A percentile compares a stretch with the other conserved stretches of the same genome.
Evolutionary conservation across 2,329 filamentous ascomycete genomes (phyloP).

Genomic region (Botrytis deweyae): DNA sequence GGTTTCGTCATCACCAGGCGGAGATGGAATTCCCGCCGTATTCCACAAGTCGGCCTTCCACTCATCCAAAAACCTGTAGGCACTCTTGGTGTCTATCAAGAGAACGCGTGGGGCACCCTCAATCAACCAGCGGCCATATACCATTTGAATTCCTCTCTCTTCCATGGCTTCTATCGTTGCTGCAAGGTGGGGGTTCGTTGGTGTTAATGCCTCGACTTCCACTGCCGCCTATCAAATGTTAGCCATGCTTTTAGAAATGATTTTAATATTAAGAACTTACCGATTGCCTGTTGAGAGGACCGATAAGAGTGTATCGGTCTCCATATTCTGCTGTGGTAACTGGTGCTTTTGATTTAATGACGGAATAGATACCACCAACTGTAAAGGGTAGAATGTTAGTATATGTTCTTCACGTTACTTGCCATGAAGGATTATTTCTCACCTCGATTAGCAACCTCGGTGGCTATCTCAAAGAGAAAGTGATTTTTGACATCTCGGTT

Average conservation of each 20-base stretch:
- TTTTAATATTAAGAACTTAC: conserved; percentile 51
- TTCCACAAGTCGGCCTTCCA: conserved; percentile 98
- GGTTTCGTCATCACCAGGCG: conserved; percentile 87
- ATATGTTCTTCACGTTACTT: neutral
- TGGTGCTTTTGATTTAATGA: conserved; percentile 97
- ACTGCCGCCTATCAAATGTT: conserved; percentile 71
- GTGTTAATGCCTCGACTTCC: conserved; percentile 91
- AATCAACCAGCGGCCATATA: conserved; percentile 97
- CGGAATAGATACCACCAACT: conserved; percentile 99
- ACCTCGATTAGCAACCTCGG: conserved; percentile 96
- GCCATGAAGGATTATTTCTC: conserved; percentile 38
- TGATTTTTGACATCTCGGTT: conserved; percentile 82
- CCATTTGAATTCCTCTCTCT: conserved; percentile 81
- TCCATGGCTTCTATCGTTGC: conserved; percentile 90
- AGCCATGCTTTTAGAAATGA: conserved; percentile 27
- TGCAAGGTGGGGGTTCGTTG: conserved; percentile 74
- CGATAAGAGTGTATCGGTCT: conserved; percentile 91
- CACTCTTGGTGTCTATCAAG: conserved; percentile 91
- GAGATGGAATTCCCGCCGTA: conserved; percentile 87
- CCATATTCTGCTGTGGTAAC: conserved; percentile 99
- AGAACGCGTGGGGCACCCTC: conserved; percentile 92
- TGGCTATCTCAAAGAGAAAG: conserved; percentile 93
- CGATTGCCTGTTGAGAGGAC: conserved; percentile 87
- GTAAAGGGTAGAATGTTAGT: neutral
- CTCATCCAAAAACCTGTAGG: conserved; percentile 86